Evolutionary conservation across 768 basidiomycete species (phyloP).

Genomic region (Neoboletus magnificus): DNA sequence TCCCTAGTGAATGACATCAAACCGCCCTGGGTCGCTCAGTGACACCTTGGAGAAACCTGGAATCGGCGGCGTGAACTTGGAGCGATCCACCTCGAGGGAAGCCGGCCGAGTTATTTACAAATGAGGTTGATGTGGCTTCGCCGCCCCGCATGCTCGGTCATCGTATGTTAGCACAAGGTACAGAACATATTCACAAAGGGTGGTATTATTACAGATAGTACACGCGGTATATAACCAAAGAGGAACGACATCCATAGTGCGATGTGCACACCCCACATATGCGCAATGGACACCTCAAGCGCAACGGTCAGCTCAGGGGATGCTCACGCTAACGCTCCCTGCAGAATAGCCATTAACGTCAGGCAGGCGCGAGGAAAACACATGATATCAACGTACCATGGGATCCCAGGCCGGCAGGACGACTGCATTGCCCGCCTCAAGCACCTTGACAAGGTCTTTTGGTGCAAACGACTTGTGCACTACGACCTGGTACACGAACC

Average conservation of each 20-base stretch:
- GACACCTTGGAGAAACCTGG: not conserved
- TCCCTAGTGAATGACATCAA: not conserved
- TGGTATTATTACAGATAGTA: not conserved
- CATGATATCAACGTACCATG: slow-evolving; percentile 21
- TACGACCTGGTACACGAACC: slow-evolving; percentile 92
- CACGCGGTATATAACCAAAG: not conserved
- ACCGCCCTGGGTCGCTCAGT: not conserved
- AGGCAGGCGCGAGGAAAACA: not conserved
- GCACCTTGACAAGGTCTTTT: slow-evolving; percentile 77
- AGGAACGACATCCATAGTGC: not conserved
- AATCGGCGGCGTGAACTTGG: not conserved
- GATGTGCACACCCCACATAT: not conserved
- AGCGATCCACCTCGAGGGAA: not conserved
- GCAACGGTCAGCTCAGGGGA: not conserved
- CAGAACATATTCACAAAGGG: not conserved
- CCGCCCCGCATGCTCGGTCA: too few species aligned
- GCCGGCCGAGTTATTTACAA: not conserved
- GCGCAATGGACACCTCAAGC: not conserved
- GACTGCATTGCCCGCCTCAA: slow-evolving; percentile 59
- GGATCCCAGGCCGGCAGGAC: slow-evolving; percentile 87
- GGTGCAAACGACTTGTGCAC: slow-evolving; percentile 77
- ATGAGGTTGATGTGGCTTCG: too few species aligned
- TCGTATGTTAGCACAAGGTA: too few species aligned
- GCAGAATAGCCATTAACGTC: not conserved
- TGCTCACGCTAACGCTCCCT: slow-evolving; percentile 27